These are phyloP conservation scores for Populus alba DNA, from an alignment of 345 rosid species.

Conservation along the genomic window DNA sequence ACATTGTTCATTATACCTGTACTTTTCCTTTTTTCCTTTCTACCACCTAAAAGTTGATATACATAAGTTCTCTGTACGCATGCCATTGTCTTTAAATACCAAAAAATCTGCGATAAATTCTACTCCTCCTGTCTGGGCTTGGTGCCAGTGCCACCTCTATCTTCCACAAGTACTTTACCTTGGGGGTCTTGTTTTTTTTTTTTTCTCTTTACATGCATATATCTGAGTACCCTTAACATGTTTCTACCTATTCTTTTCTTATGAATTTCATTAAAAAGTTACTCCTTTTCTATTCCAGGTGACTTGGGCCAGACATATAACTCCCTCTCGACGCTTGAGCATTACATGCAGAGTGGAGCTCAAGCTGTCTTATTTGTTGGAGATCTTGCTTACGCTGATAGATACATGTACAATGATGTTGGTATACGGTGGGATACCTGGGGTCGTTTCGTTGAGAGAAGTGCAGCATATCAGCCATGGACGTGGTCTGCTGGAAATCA, in stretches of 20 bases:
- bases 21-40: neutral
- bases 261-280: neutral
- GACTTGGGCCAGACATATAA: conserved; percentile 96
- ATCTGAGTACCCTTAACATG: neutral
- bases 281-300: conserved; percentile 44
- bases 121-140: neutral
- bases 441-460: conserved; percentile 84
- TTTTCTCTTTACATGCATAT: neutral
- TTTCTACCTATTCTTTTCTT: neutral
- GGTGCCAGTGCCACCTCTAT: neutral
- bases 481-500: conserved; percentile 95
- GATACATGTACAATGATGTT: conserved; percentile 73
- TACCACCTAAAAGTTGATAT: neutral
- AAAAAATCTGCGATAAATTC: neutral
- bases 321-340: conserved; percentile 85
- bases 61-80: neutral
- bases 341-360: conserved; percentile 81
- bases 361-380: conserved; percentile 81
- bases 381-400: conserved; percentile 93
- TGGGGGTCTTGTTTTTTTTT: too few relatives aligned
- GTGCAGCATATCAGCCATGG: conserved; percentile 96
- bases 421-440: conserved; percentile 88
- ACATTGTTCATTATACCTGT: neutral
- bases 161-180: neutral
- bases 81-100: neutral